Evolutionary conservation across 768 basidiomycete species (phyloP).

Genomic region (Russula virescens): DNA sequence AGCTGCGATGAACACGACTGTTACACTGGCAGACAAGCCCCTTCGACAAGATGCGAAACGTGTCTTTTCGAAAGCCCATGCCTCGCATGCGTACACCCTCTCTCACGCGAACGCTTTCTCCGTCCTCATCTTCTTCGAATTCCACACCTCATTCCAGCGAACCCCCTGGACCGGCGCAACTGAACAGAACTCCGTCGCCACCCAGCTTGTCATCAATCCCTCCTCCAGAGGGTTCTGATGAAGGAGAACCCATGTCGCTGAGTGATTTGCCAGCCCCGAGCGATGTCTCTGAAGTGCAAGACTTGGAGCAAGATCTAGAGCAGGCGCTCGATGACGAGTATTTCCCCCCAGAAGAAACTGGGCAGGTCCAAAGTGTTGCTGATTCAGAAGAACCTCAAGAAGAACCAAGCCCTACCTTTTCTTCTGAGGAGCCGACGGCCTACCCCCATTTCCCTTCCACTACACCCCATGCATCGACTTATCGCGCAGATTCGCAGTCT

Average conservation of each 20-base stretch:
- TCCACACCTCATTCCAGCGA: slow-evolving; percentile 45
- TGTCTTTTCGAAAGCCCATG: slow-evolving; percentile 49
- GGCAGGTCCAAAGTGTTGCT: background rate
- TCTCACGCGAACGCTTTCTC: slow-evolving; percentile 55
- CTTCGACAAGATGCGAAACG: slow-evolving; percentile 57
- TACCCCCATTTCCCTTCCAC: slow-evolving; percentile 6
- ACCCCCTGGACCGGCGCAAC: slow-evolving; percentile 12
- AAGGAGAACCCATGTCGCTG: slow-evolving; percentile 7
- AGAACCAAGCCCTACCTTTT: slow-evolving; percentile 60
- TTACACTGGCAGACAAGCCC: slow-evolving; percentile 55
- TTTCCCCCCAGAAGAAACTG: background rate
- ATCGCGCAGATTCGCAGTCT: slow-evolving; percentile 28
- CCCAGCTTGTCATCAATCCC: slow-evolving; percentile 18
- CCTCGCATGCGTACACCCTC: slow-evolving; percentile 59
- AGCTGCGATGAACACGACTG: background rate
- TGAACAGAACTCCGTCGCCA: slow-evolving; percentile 10
- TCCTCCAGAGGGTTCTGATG: slow-evolving; percentile 18
- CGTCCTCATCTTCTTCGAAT: slow-evolving; percentile 53
- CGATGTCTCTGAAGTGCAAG: slow-evolving; percentile 7
- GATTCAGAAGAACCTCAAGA: background rate
- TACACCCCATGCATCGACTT: slow-evolving; percentile 3
- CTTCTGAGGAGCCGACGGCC: slow-evolving; percentile 48
- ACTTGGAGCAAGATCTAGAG: slow-evolving; percentile 15
- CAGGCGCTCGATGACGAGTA: slow-evolving; percentile 6
- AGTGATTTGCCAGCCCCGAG: slow-evolving; percentile 13